Conservation (phyloP, 2,329 filamentous ascomycete genomes). For the Neopestalotiopsis rosae region DNA sequence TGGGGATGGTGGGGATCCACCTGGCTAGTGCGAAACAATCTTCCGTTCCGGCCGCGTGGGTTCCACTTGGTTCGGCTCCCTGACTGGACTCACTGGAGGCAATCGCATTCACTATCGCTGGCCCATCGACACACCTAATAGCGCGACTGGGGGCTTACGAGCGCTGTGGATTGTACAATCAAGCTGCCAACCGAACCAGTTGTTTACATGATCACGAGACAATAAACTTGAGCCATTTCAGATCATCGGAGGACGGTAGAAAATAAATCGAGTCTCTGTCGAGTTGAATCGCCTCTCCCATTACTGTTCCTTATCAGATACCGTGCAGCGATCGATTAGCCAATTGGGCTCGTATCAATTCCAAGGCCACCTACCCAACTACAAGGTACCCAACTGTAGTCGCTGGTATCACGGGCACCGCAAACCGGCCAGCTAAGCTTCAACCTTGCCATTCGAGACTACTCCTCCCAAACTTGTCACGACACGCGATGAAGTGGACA, state of each 20-base stretch:
- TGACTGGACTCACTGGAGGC: background rate
- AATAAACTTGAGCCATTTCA: background rate
- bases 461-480: background rate
- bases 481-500: conserved; percentile 32
- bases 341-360: conserved; percentile 3
- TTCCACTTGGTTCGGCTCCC: background rate
- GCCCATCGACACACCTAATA: background rate
- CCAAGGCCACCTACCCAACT: background rate
- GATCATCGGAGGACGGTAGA: background rate
- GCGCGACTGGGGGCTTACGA: background rate
- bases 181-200: background rate
- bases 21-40: background rate
- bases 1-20: background rate
- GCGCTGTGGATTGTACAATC: background rate
- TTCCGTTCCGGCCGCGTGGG: background rate
- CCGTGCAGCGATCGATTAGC: background rate
- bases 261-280: background rate
- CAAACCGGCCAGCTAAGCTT: background rate
- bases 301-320: background rate
- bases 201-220: background rate
- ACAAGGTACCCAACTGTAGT: background rate
- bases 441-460: background rate
- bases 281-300: background rate
- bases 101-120: background rate
- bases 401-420: background rate